Base-by-base conservation (phyloP, 2,329 filamentous ascomycete genomes). In the Sphaerostilbella broomeana region DNA sequence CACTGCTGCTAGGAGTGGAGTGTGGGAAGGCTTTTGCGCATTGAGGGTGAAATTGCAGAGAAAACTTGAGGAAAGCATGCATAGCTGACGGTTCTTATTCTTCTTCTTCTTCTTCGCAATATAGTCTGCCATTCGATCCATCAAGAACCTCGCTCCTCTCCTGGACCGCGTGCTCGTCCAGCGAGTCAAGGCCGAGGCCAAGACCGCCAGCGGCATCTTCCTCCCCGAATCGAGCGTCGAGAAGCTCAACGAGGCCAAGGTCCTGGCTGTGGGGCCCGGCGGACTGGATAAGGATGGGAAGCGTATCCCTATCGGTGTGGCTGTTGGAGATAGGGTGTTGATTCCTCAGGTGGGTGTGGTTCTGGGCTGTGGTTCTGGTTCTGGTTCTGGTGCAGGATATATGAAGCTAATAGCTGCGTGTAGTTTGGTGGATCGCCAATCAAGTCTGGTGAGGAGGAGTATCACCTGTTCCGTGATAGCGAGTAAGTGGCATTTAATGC, bases 131-230 rank as follows among this genome's bases (percentile, higher is more conserved):
- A 79, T 97, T 72, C 92, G 90, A 68, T 94, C 85, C 64, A 89
- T 98, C 79, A 92, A 90, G 71, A 81, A 82, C 59, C 89, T 98
- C 57, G 85, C 83, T 45, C 92, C 92, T 48, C 89, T 98, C 54
- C 82, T 98, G 68, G 92, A 98, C 80, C 90, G 92, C 58, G 88
- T 98, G 55, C 84, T 98, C 50, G 87, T 98, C 54, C 92, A 98
- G 81, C 87, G 92, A 69, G 71, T 95, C 72, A 97, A 97, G 75
- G 86, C 90, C 59, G 90, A 97, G 71, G 68, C 88, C 62, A 95
- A 95, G 78, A 98, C 92, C 35, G 88, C 92, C 56, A 82, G 82
- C 59, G 92, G 92, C 59, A 95, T 98, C 76, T 95, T 94, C 77
- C 85, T 98, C 51, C 92, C 92, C 54, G 92, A 98, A 74, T 89